A percentile compares a stretch with the other conserved stretches of the same genome.
phyloP scores from a whole-genome alignment of 257 asterid genomes.

The Solanum rostratum region DNA sequence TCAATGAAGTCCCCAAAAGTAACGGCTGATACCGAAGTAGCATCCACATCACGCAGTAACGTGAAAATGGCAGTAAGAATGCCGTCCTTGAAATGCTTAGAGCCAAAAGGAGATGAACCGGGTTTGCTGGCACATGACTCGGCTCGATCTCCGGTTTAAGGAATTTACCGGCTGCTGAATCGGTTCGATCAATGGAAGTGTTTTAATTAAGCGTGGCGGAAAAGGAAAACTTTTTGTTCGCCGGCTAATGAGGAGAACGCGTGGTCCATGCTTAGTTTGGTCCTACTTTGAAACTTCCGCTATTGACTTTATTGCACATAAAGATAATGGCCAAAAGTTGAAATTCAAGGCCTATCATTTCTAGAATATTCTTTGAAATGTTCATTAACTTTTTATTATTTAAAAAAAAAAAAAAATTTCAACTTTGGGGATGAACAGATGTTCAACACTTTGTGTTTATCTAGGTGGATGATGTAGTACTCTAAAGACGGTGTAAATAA shows the following conservation, averaged over 20 bases:
- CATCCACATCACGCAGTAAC: slow-evolving; percentile 14
- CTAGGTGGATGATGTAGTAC: background rate
- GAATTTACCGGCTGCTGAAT: background rate
- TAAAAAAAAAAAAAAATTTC: background rate
- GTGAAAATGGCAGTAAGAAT: slow-evolving; percentile 22
- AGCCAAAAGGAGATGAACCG: slow-evolving; percentile 53
- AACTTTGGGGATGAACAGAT: background rate
- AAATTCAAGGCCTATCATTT: background rate
- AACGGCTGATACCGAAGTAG: slow-evolving; percentile 31
- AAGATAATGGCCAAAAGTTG: background rate
- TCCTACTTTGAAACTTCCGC: background rate
- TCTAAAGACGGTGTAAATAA: background rate
- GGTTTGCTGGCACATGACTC: slow-evolving; percentile 15
- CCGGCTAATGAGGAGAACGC: background rate
- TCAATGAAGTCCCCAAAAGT: slow-evolving; percentile 50
- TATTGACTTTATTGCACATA: background rate
- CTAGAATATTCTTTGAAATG: background rate
- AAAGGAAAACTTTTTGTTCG: background rate
- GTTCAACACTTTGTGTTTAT: background rate
- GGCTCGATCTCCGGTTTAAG: slow-evolving; percentile 32
- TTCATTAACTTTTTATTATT: background rate
- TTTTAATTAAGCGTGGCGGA: background rate
- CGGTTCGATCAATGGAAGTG: background rate
- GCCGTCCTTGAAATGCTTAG: slow-evolving; percentile 64
- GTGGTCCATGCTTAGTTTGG: background rate